phyloP scores from a whole-genome alignment of 2,329 filamentous ascomycete genomes.

The Tolypocladium ovalisporum region DNA sequence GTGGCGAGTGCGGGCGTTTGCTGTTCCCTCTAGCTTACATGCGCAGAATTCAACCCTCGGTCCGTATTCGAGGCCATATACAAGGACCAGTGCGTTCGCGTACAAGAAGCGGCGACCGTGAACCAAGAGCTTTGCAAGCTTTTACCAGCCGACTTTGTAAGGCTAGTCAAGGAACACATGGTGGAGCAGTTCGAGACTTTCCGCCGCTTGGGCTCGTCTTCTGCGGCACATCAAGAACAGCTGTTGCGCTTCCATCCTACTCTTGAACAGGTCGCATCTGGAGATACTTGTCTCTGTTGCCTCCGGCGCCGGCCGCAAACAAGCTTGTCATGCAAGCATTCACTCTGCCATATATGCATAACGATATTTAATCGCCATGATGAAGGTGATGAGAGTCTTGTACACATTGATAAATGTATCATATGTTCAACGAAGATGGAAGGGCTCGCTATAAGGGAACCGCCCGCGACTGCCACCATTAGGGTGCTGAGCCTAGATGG shows the following conservation, averaged over 20 bases:
- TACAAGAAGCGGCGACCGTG: no score
- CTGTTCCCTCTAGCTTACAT: no score
- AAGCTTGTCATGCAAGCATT: background rate
- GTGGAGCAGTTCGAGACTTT: background rate
- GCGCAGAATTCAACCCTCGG: background rate
- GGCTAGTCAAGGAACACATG: background rate
- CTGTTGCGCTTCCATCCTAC: background rate
- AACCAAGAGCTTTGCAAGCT: background rate
- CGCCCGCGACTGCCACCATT: background rate
- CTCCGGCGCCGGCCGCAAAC: background rate
- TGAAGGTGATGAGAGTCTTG: background rate
- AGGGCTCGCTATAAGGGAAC: background rate
- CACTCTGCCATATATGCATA: background rate
- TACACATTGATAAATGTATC: background rate
- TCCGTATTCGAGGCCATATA: background rate
- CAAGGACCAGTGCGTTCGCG: background rate
- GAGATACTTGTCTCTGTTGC: background rate
- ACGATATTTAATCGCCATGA: background rate
- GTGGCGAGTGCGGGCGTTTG: background rate
- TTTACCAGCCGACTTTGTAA: background rate
- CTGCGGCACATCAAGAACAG: background rate
- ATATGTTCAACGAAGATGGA: background rate
- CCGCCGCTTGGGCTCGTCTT: background rate
- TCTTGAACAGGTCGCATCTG: background rate
- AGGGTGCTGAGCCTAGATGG: background rate